These are phyloP conservation scores for Microsporum canis DNA, from an alignment of 2,329 filamentous ascomycete species.

Conservation along the genomic window DNA sequence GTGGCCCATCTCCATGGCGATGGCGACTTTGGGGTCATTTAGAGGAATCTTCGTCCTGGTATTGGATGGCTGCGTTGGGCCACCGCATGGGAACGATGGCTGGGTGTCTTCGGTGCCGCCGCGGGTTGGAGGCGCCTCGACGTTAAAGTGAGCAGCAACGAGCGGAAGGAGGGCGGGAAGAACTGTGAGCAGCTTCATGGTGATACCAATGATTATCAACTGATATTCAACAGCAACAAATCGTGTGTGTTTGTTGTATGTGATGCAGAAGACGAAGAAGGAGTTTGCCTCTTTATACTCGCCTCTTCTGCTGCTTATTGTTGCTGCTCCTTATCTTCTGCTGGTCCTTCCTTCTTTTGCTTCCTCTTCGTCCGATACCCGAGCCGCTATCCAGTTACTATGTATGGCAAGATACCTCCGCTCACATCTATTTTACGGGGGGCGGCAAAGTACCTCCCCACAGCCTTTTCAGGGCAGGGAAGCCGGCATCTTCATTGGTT, in stretches of 20 bases:
- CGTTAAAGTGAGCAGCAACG: slow-evolving; percentile 45
- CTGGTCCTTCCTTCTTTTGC: too few species aligned
- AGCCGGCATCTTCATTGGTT: neutral
- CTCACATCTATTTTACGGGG: neutral
- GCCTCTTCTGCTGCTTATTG: too few species aligned
- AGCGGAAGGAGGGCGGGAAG: slow-evolving; percentile 36
- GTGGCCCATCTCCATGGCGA: slow-evolving; percentile 44
- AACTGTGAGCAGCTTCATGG: slow-evolving; percentile 27
- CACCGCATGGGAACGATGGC: slow-evolving; percentile 41
- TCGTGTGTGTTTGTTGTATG: neutral
- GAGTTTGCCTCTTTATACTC: neutral
- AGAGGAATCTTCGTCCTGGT: slow-evolving; percentile 41
- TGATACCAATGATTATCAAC: too few species aligned
- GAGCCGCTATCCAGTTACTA: too few species aligned
- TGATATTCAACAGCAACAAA: neutral
- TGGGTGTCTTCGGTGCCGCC: slow-evolving; percentile 41
- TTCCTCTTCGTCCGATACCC: too few species aligned
- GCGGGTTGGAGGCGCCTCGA: slow-evolving; percentile 43
- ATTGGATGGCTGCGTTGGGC: slow-evolving; percentile 32
- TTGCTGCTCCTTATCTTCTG: too few species aligned
- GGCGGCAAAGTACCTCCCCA: neutral
- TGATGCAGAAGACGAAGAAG: neutral
- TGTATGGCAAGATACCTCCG: neutral
- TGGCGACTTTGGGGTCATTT: slow-evolving; percentile 37
- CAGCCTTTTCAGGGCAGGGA: too few species aligned